phyloP scores from a whole-genome alignment of 805 yeast genomes.

The Torulaspora gathmanii region DNA sequence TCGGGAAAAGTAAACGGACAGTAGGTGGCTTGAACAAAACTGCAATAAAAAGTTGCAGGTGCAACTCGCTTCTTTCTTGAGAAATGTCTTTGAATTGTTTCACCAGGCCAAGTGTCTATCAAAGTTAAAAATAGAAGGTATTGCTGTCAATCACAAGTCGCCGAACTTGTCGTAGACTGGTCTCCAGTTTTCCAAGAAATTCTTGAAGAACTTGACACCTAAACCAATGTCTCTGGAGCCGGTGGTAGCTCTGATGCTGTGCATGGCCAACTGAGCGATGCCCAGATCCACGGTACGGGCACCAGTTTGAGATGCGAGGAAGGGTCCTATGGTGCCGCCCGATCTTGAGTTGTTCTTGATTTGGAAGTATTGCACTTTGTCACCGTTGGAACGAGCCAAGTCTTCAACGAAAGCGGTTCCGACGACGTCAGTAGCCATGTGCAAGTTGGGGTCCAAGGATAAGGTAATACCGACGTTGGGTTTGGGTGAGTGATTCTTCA shows the following conservation, averaged over 20 bases:
- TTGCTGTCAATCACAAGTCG: conserved; percentile 37
- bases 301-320: conserved; percentile 57
- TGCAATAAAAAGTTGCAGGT: background rate
- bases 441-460: conserved; percentile 72
- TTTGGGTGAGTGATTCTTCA: conserved; percentile 73
- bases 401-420: conserved; percentile 68
- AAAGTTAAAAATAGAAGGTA: background rate
- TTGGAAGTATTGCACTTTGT: conserved; percentile 74
- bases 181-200: conserved; percentile 67
- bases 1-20: conserved; percentile 1
- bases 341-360: conserved; percentile 79
- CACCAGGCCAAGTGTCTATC: background rate
- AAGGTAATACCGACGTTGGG: conserved; percentile 74
- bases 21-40: background rate
- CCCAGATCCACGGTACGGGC: conserved; percentile 78
- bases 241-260: conserved; percentile 73
- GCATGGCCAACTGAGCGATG: conserved; percentile 81
- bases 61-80: background rate
- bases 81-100: background rate
- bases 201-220: conserved; percentile 65
- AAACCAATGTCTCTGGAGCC: conserved; percentile 75
- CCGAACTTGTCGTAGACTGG: conserved; percentile 49
- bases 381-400: conserved; percentile 60
- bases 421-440: conserved; percentile 76
- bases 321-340: conserved; percentile 87